A percentile compares a stretch with the other conserved stretches of the same genome.
These are phyloP conservation scores for Colletotrichum navitas DNA, from an alignment of 2,329 filamentous ascomycete species.

Conservation along the genomic window DNA sequence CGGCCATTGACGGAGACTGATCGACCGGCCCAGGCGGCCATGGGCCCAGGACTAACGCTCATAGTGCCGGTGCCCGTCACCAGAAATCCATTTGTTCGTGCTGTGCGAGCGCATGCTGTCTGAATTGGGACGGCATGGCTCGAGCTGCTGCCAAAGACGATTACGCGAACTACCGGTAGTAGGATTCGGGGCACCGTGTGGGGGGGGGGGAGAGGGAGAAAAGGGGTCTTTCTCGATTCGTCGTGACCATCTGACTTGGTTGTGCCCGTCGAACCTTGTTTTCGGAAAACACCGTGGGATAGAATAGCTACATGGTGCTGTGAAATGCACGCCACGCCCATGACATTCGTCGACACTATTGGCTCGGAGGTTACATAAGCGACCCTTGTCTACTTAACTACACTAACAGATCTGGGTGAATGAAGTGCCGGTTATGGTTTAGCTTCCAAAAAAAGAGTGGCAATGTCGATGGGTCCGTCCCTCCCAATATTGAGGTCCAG, in stretches of 20 bases:
- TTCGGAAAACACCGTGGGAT: constrained; percentile 14
- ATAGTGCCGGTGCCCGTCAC: constrained; percentile 6
- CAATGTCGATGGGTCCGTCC: constrained; percentile 9
- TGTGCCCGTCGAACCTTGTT: constrained; percentile 3
- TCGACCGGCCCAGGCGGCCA: constrained; percentile 31
- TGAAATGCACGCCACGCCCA: not conserved
- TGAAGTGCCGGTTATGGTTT: constrained; percentile 21
- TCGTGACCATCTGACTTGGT: constrained; percentile 4
- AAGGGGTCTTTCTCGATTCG: constrained; percentile 30
- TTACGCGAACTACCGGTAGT: not conserved
- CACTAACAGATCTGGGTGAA: constrained; percentile 2
- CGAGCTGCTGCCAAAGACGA: not conserved
- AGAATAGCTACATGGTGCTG: not conserved
- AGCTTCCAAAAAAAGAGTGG: constrained; percentile 39
- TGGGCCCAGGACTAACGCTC: not conserved
- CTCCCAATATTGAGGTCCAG: constrained; percentile 9
- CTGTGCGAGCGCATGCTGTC: not conserved
- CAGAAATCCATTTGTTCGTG: not conserved
- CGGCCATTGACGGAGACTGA: constrained; percentile 18
- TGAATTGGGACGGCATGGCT: not conserved
- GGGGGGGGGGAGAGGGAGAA: not conserved
- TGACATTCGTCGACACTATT: constrained; percentile 2
- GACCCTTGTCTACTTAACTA: not conserved
- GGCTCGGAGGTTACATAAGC: constrained; percentile 13
- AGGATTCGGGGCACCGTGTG: not conserved